These are phyloP conservation scores for Cladosporium austrohemisphaericum DNA, from an alignment of 2,329 filamentous ascomycete species.

Conservation along the genomic window DNA sequence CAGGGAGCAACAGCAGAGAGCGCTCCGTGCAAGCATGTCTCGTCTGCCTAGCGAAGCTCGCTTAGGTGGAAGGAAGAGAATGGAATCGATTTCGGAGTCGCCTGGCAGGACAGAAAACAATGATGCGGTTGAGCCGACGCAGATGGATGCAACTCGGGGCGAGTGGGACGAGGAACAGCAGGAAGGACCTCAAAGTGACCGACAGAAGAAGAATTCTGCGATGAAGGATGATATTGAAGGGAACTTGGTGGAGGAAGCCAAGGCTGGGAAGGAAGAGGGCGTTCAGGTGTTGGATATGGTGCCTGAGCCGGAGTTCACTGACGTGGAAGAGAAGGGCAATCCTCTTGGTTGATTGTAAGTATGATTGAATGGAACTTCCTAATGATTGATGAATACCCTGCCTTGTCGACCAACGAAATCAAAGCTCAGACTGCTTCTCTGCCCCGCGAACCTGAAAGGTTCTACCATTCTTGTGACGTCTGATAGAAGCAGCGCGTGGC, in stretches of 20 bases:
- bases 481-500: no score
- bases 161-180: neutral
- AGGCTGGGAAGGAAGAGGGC: conserved; percentile 19
- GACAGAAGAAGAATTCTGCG: conserved; percentile 3
- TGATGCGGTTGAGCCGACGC: neutral
- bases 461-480: no score
- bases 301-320: conserved; percentile 23
- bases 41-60: neutral
- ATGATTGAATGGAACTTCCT: no score
- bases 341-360: conserved; percentile 21
- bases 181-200: neutral
- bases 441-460: no score
- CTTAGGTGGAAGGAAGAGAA: conserved; percentile 24
- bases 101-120: neutral
- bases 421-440: no score
- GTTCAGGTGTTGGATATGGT: conserved; percentile 10
- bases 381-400: no score
- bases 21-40: conserved; percentile 4
- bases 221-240: conserved; percentile 15
- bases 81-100: conserved; percentile 29
- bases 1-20: neutral
- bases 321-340: conserved; percentile 31
- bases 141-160: conserved; percentile 12
- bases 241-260: conserved; percentile 6
- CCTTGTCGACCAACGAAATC: no score